phyloP scores from a whole-genome alignment of 352 stramenopile species.

The Phytophthora sp. region DNA sequence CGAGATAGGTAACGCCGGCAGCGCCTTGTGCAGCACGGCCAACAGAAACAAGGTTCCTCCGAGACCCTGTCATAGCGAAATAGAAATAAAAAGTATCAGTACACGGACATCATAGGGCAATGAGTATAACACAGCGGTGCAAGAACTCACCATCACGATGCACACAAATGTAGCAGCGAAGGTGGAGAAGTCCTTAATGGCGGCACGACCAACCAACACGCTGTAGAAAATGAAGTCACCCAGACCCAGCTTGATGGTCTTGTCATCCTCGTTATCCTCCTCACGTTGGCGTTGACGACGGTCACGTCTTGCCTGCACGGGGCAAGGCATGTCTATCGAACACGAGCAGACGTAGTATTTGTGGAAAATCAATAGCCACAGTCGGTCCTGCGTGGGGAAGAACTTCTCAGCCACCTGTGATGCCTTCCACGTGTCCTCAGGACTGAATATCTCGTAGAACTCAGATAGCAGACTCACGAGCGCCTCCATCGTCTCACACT shows the following conservation, averaged over 20 bases:
- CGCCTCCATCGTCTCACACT: conserved; percentile 81
- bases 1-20: conserved; percentile 96
- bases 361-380: conserved; percentile 88
- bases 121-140: not conserved
- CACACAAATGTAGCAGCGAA: conserved; percentile 94
- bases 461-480: conserved; percentile 62
- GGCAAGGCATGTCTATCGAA: conserved; percentile 78
- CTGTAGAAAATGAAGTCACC: conserved; percentile 99
- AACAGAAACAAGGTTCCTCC: conserved; percentile 96
- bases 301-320: conserved; percentile 70
- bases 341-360: conserved; percentile 88
- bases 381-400: conserved; percentile 70
- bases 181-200: conserved; percentile 95
- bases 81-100: conserved; percentile 6
- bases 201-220: conserved; percentile 95
- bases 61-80: conserved; percentile 69
- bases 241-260: conserved; percentile 93
- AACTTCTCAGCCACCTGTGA: conserved; percentile 84
- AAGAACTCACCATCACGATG: conserved; percentile 89
- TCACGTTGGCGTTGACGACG: conserved; percentile 56
- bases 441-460: conserved; percentile 85
- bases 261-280: conserved; percentile 70
- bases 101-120: not conserved
- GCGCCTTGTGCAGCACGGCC: conserved; percentile 91
- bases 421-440: conserved; percentile 83